Base-by-base conservation (phyloP, 352 stramenopile species). In the Phytophthora quininea region DNA sequence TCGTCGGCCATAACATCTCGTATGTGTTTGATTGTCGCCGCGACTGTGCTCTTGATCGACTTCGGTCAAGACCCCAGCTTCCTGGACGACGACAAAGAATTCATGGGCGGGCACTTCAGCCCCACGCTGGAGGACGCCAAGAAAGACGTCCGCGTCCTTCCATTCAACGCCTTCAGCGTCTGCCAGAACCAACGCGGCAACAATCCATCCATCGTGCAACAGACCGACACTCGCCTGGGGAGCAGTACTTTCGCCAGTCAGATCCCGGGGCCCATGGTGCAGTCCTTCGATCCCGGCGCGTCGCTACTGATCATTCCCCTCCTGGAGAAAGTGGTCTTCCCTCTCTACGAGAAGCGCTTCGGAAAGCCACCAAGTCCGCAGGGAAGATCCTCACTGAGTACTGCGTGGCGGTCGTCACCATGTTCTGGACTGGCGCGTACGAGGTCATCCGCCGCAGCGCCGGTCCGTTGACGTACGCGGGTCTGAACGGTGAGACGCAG, bases 181-280 rank as follows among this genome's bases (percentile, higher is more conserved):
- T 77, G 72, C 19, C 82, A 88, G 61, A 81, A 88, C 67, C 82
- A 90, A 64, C 74, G 71, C 5, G 79, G 73, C 64, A 90, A 90
- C 73, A 86, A 86, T 66, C 82, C 87, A 57, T 71, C 76, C 10
- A 90, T 90, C 66, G 79, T 81, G 1, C 82, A 90, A 60, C 82
- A 90, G 61, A 84, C 71, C 29, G 82, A 90, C 52, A 66, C 82
- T 33, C 82, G 82, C 29, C 73, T 82, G 42, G 72, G 60, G 37
- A 74, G 57, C 29, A 69, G 58, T 0, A 55, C 59, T 1, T 63
- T 82, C 52, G 65, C 74, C 47, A 69, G 35, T 14, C 77, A 89
- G 57, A 72, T 89, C 30, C 71, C 80, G 3, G 80, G 77, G 3
- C 70, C 80, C 29, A 82, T 74, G 15, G 64, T 87, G 10, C 76